phyloP scores from a whole-genome alignment of 345 rosid genomes.

The Kernera saxatilis region DNA sequence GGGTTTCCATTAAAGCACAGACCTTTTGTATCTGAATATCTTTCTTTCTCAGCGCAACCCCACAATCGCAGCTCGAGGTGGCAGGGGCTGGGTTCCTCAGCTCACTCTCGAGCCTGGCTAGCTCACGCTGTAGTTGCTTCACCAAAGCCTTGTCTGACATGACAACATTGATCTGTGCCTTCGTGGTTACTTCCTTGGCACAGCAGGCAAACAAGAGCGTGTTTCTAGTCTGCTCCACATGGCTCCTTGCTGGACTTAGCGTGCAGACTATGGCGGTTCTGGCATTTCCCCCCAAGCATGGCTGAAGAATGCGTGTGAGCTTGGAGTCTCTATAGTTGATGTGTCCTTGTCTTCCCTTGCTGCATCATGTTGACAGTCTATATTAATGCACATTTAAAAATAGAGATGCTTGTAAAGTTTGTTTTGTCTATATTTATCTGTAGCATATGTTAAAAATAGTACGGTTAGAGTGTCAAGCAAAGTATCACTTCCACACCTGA shows the following conservation, averaged over 20 bases:
- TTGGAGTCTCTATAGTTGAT: constrained; percentile 96
- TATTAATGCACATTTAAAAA: constrained; percentile 6
- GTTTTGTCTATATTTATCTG: neutral
- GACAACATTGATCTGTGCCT: constrained; percentile 95
- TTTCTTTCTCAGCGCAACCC: constrained; percentile 64
- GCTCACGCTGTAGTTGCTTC: constrained; percentile 84
- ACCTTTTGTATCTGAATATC: constrained; percentile 96
- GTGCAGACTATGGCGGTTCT: constrained; percentile 96
- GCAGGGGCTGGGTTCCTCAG: constrained; percentile 63
- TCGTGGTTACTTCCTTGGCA: constrained; percentile 95
- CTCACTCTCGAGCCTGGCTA: constrained; percentile 93
- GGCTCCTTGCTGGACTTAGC: constrained; percentile 92
- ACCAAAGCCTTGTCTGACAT: constrained; percentile 99
- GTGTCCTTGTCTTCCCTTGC: constrained; percentile 91
- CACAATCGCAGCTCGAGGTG: constrained; percentile 53
- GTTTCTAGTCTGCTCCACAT: constrained; percentile 97
- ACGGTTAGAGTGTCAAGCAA: neutral
- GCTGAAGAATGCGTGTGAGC: constrained; percentile 88
- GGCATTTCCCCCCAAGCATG: constrained; percentile 96
- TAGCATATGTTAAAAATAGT: neutral
- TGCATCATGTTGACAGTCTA: constrained; percentile 33
- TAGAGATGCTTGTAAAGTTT: neutral
- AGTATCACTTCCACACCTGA: constrained; percentile 49
- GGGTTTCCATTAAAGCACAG: neutral
- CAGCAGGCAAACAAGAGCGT: constrained; percentile 95